phyloP scores from a whole-genome alignment of 1,139 yeast species.

The Candida labiduridarum region DNA sequence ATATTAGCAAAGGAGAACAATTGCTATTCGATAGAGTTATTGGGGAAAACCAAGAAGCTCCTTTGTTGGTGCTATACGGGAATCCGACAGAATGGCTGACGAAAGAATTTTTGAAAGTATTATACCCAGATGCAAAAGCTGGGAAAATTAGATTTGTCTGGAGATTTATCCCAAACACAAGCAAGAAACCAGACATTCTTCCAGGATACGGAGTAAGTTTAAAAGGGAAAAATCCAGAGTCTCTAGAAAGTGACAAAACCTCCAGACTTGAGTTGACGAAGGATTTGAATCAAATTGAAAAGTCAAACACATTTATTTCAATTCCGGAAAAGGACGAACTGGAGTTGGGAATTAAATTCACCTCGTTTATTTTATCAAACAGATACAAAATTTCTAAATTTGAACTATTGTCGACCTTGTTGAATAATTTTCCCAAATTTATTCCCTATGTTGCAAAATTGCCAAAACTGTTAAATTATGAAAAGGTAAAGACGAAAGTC shows the following conservation, averaged over 20 bases:
- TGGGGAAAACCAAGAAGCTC: conserved; percentile 48
- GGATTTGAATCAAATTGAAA: conserved; percentile 14
- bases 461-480: conserved; percentile 15
- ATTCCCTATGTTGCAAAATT: conserved; percentile 33
- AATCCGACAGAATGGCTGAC: conserved; percentile 52
- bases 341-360: conserved; percentile 47
- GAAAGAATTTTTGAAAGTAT: conserved; percentile 55
- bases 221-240: conserved; percentile 64
- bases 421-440: conserved; percentile 55
- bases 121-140: conserved; percentile 59
- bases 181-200: conserved; percentile 33
- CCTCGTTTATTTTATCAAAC: conserved; percentile 43
- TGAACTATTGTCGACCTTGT: conserved; percentile 34
- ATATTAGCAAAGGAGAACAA: conserved; percentile 17
- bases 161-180: conserved; percentile 58
- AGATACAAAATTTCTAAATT: conserved; percentile 29
- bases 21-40: conserved; percentile 61
- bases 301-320: conserved; percentile 24
- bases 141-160: conserved; percentile 77
- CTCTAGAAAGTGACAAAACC: conserved; percentile 43
- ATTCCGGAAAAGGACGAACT: conserved; percentile 31
- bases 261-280: conserved; percentile 10
- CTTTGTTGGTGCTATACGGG: conserved; percentile 51
- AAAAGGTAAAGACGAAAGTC: conserved; percentile 24
- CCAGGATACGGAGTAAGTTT: conserved; percentile 71